Evolutionary conservation across 2,329 filamentous ascomycete genomes (phyloP), one percentile per base, ranked within the genome.

Genomic region (Colletotrichum zoysiae): DNA sequence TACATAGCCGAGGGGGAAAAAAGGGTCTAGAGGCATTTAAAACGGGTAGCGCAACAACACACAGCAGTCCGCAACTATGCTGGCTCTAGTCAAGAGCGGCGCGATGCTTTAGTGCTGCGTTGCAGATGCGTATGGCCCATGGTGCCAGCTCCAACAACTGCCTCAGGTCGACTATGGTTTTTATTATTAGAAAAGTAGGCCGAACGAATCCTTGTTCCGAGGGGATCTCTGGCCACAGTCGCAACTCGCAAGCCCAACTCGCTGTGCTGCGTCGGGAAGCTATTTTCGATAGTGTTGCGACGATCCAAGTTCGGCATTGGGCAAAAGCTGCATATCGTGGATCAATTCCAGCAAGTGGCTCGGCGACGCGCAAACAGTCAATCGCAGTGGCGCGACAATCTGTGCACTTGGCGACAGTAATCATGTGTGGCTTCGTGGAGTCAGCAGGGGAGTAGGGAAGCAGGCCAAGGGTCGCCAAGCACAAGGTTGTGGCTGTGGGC

Each of bases 401-500:
- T 23, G 40, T 46, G 53, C n/a, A 65, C 70, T 70, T 70, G 70
- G 70, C 70, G 66, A 51, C 23, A 33, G 40, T 46, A 53, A 70
- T 65, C 65, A 68, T 64, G 59, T 56, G 70, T 71, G 64, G 60
- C 70, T 72, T 69, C 26, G 59, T 55, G 33, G 42, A 14, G 70
- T 70, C 70, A 70, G 40, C 55, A 55, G 70, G 26, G 48, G 68
- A 71, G 69, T 2, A 57, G 56, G 56, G 35, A 67, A 42, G 60
- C 16, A 38, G 55, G 33, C 9, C 30, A 38, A n/a, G 33, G 30
- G 20, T 18, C 5, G 26, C 23, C 50, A 53, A 53, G 50, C 50
- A 23, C 23, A 20, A 23, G 35, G 23, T 1, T 60, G 59, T 69
- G 69, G 69, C 69, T 69, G 65, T 60, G 69, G 48, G 53, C 69